These are phyloP conservation scores for Limnomonas spitsbergensis DNA, from an alignment of 139 green algal species.

Conservation along the genomic window DNA sequence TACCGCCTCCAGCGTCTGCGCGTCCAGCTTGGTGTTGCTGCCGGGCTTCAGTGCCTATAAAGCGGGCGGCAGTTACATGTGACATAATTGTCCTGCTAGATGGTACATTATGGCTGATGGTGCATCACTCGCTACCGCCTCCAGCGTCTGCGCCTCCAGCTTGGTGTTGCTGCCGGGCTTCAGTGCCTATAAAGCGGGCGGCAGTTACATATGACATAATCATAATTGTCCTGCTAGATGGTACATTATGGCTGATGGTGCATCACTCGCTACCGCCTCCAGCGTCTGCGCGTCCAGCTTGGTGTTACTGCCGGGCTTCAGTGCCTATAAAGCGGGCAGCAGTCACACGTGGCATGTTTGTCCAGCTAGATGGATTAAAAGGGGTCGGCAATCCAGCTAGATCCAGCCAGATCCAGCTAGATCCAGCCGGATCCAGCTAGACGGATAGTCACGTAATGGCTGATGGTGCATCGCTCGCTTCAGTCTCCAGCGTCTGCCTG, in stretches of 20 bases:
- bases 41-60: constrained; percentile 80
- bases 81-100: not conserved
- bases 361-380: too few species aligned
- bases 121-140: constrained; percentile 70
- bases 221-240: constrained; percentile 11
- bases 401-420: too few species aligned
- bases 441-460: too few species aligned
- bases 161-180: constrained; percentile 70
- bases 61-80: not conserved
- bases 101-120: constrained; percentile 59
- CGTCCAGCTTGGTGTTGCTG: constrained; percentile 74
- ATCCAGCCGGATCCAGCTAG: too few species aligned
- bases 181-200: too few species aligned
- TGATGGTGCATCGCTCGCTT: constrained; percentile 70
- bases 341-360: constrained; percentile 4
- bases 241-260: constrained; percentile 62
- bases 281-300: constrained; percentile 76
- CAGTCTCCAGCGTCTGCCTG: constrained; percentile 68
- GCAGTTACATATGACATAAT: not conserved
- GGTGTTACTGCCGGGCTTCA: constrained; percentile 77
- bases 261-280: constrained; percentile 72
- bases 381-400: too few species aligned
- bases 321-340: too few species aligned
- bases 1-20: constrained; percentile 70
- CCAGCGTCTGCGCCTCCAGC: constrained; percentile 76